phyloP scores from a whole-genome alignment of 2,329 filamentous ascomycete genomes.

The Alternaria arbusti region DNA sequence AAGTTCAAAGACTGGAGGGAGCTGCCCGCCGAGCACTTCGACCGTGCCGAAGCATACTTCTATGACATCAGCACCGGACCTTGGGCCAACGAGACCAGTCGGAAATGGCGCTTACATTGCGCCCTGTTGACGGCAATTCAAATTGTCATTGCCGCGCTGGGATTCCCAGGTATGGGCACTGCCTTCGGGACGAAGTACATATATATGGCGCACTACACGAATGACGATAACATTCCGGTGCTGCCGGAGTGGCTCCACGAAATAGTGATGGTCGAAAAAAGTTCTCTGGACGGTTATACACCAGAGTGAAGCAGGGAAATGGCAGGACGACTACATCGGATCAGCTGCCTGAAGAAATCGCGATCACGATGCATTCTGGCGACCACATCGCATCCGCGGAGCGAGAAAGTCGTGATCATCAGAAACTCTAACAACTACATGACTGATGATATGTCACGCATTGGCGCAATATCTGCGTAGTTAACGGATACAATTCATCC shows the following conservation, averaged over 20 bases:
- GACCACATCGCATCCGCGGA: no score
- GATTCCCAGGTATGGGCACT: not conserved
- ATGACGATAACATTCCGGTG: not conserved
- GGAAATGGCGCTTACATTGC: not conserved
- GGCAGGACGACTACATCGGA: not conserved
- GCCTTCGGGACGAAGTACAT: not conserved
- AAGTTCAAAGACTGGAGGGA: not conserved
- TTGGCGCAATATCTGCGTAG: no score
- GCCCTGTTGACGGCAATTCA: not conserved
- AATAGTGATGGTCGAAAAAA: not conserved
- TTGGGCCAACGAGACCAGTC: rapidly evolving
- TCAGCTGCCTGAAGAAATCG: not conserved
- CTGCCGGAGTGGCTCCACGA: not conserved
- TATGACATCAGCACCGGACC: not conserved
- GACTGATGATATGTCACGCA: no score
- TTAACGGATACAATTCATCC: no score
- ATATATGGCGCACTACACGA: not conserved
- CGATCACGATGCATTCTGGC: no score
- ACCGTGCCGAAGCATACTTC: not conserved
- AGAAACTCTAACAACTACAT: no score
- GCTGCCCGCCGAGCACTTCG: not conserved
- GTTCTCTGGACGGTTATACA: not conserved
- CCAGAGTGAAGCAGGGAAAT: not conserved
- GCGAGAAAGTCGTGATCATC: no score
- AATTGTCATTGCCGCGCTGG: not conserved